phyloP scores from a whole-genome alignment of 257 asterid species.

The Ligustrum vulgare region DNA sequence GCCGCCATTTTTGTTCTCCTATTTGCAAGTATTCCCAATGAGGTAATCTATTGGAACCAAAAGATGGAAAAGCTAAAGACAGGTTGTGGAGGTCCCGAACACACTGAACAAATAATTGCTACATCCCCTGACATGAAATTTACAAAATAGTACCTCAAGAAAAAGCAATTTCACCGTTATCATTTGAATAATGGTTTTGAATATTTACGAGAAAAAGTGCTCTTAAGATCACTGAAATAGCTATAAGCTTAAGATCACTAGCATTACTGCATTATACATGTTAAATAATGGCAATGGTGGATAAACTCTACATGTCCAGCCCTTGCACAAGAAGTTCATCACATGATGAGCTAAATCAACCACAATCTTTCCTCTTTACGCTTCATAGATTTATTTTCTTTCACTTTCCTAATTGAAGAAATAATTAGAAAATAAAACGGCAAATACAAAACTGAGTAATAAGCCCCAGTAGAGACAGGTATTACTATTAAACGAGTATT shows the following conservation, averaged over 20 bases:
- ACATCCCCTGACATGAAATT: constrained; percentile 3
- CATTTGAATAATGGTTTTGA: background rate
- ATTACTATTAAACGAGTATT: constrained; percentile 17
- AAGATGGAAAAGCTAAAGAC: constrained; percentile 18
- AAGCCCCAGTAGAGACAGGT: constrained; percentile 20
- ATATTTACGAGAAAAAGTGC: background rate
- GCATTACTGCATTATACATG: background rate
- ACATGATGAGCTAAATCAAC: constrained; percentile 86
- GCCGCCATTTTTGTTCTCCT: constrained; percentile 42
- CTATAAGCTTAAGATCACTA: constrained; percentile 5
- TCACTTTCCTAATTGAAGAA: too few species aligned
- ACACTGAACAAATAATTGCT: constrained; percentile 12
- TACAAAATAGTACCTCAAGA: constrained; percentile 10
- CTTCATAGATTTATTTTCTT: constrained; percentile 54
- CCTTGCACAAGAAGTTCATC: constrained; percentile 84
- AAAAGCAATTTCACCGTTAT: background rate
- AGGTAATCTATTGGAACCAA: constrained; percentile 67
- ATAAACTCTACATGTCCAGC: constrained; percentile 95
- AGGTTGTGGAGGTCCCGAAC: constrained; percentile 2
- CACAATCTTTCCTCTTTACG: constrained; percentile 80
- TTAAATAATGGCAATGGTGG: constrained; percentile 15
- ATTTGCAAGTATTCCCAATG: constrained; percentile 72
- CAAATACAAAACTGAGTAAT: too few species aligned
- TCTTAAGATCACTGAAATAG: background rate
- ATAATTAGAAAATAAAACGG: too few species aligned